These are phyloP conservation scores for Chalciporus chontae DNA, from an alignment of 768 basidiomycete genomes.

Conservation along the genomic window DNA sequence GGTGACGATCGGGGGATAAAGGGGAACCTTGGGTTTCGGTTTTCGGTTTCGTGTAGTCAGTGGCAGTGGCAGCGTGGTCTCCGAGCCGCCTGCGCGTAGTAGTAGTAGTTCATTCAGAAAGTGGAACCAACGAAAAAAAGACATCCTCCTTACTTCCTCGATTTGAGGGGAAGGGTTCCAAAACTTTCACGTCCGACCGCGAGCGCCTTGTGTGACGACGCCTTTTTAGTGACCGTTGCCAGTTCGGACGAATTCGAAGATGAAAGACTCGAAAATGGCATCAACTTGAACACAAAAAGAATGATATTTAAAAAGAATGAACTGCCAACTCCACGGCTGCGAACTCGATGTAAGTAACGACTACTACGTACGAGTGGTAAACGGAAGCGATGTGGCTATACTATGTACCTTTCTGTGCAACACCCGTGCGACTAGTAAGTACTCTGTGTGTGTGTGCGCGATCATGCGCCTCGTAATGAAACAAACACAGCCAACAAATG, in stretches of 20 bases:
- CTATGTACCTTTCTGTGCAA: not conserved
- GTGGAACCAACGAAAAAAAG: not conserved
- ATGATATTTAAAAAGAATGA: slow-evolving; percentile 1
- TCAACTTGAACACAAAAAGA: no score
- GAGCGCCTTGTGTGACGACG: no score
- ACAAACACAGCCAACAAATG: no score
- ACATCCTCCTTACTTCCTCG: not conserved
- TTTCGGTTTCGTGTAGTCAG: not conserved
- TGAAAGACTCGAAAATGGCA: no score
- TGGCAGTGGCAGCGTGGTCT: no score
- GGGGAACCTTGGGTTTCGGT: not conserved
- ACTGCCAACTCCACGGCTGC: not conserved
- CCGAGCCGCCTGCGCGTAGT: not conserved
- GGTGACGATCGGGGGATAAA: no score
- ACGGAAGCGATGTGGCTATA: not conserved
- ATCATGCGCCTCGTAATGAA: no score
- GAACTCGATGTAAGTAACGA: no score
- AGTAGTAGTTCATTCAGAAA: not conserved
- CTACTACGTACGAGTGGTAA: not conserved
- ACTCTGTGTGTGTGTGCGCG: no score
- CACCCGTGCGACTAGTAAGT: no score
- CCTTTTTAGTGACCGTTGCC: no score
- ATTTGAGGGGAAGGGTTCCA: not conserved
- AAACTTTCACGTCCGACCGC: not conserved
- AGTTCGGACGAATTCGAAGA: no score